Evolutionary conservation across 257 asterid genomes (phyloP).

Genomic region (Solanum appendiculatum): DNA sequence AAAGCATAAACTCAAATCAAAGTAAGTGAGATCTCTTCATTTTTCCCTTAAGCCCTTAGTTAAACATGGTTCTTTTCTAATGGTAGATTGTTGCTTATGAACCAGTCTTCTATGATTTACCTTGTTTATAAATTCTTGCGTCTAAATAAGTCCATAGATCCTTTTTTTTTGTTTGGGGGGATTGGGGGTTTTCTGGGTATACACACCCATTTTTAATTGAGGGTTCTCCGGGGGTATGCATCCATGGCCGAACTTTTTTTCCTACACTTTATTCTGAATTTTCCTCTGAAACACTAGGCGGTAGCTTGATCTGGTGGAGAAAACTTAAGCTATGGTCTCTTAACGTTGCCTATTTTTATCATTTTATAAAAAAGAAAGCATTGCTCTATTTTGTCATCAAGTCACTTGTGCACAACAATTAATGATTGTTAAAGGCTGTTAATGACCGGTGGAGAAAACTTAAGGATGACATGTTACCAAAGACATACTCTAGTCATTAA

Average conservation of each 20-base stretch:
- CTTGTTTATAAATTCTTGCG: not conserved
- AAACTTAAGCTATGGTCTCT: not conserved
- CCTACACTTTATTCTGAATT: not conserved
- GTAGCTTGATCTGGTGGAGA: not conserved
- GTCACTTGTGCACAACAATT: not conserved
- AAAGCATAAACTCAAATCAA: slow-evolving; percentile 13
- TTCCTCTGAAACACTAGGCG: not conserved
- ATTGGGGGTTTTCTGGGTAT: not conserved
- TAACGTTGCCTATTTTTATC: not conserved
- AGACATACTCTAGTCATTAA: not conserved
- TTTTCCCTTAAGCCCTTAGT: not conserved
- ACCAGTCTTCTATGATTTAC: not conserved
- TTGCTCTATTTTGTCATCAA: not conserved
- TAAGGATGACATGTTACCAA: not conserved
- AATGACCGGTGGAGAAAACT: not conserved
- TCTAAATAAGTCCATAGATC: not conserved
- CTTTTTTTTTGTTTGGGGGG: not conserved
- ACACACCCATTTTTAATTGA: not conserved
- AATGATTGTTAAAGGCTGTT: not conserved
- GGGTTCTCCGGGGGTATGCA: not conserved
- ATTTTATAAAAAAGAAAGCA: not conserved
- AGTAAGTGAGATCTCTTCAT: slow-evolving; percentile 33
- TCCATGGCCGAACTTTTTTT: not conserved
- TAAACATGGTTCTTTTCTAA: not conserved
- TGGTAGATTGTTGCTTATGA: not conserved